A percentile compares a stretch with the other conserved stretches of the same genome.
These are phyloP conservation scores for Ophiosphaerella narmari DNA, from an alignment of 2,329 filamentous ascomycete species.

Conservation along the genomic window DNA sequence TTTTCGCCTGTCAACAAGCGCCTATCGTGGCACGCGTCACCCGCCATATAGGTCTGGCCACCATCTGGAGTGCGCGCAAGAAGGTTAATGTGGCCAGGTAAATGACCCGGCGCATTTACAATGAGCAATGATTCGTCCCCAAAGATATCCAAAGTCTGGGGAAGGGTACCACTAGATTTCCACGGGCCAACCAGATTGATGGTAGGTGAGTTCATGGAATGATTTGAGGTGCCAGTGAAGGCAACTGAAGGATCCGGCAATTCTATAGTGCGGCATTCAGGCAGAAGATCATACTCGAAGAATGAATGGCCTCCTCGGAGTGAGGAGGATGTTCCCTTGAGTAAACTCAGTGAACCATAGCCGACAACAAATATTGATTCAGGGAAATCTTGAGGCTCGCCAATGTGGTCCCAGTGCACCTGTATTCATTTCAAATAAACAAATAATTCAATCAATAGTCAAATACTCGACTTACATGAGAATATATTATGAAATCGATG, in stretches of 20 bases:
- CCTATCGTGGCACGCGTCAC: slow-evolving; percentile 61
- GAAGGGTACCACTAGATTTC: slow-evolving; percentile 51
- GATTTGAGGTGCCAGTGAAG: not conserved
- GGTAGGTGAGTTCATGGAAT: not conserved
- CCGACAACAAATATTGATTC: slow-evolving; percentile 49
- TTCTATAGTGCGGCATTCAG: slow-evolving; percentile 49
- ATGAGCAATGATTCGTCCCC: slow-evolving; percentile 55
- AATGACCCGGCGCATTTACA: slow-evolving; percentile 58
- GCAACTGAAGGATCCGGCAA: slow-evolving; percentile 41
- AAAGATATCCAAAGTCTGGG: slow-evolving; percentile 55
- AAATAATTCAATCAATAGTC: not conserved
- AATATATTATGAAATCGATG: slow-evolving; percentile 50
- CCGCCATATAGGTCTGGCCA: slow-evolving; percentile 56
- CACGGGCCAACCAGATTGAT: slow-evolving; percentile 42
- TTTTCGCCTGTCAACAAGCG: slow-evolving; percentile 58
- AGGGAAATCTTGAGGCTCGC: slow-evolving; percentile 46
- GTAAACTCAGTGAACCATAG: slow-evolving; percentile 28
- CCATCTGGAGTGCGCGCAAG: slow-evolving; percentile 47
- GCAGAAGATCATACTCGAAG: slow-evolving; percentile 54
- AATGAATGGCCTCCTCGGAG: slow-evolving; percentile 40
- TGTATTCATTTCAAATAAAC: slow-evolving; percentile 12
- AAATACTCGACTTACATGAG: slow-evolving; percentile 39
- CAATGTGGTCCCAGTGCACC: slow-evolving; percentile 52
- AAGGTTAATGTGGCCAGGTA: slow-evolving; percentile 59
- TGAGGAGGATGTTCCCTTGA: slow-evolving; percentile 25